Evolutionary conservation across 768 basidiomycete species (phyloP), one percentile per base, ranked within the genome.

Genomic region (Leccinum imitatum): DNA sequence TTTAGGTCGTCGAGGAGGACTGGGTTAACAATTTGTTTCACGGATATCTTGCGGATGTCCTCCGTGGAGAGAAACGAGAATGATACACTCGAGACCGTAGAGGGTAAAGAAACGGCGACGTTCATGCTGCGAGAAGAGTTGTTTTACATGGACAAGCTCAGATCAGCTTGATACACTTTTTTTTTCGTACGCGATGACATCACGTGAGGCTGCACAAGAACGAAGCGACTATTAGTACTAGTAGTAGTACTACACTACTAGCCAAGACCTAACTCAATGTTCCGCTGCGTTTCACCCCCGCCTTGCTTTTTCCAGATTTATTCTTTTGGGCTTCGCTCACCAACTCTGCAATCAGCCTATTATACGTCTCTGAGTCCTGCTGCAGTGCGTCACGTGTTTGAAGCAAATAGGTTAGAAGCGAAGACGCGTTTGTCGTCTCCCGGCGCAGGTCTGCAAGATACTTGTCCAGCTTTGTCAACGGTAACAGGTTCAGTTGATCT

Each of bases 1-100:
- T 95, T 95, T 39, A 98, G 78, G 73, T 96, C 93, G 78, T 99
- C 95, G 64, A 98, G 84, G 46, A 99, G 84, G 60, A 90, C 82
- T 3, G 95, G 91, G 73, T 98, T 98, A 56, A 93, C 84, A 63
- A 98, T 90, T 78, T 97, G 93, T 77, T 97, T 95, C 70, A 98
- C 96, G n/a, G 94, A 96, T 70, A 98, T 93, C 59, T 90, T 85
- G 50, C 90, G 86, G 69, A 98, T 82, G 74, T 99, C 95, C 66
- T 90, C 83, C 14, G 92, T 79, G 15, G 90, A 85, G 54, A 99
- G 86, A 74, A 95, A 96, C 1, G 95, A 95, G 75, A 99, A 99
- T 9, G 94, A 93, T 60, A 98, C 76, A 63, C 90, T 89, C 57
- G 86, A 77, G 62, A 95, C 87, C 31, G 87, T 85, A 0, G 94